Percentiles rank a stretch among this genome's conserved stretches.
Evolutionary conservation across 2,329 filamentous ascomycete genomes (phyloP).

Genomic region (Amauroascus verrucosus): DNA sequence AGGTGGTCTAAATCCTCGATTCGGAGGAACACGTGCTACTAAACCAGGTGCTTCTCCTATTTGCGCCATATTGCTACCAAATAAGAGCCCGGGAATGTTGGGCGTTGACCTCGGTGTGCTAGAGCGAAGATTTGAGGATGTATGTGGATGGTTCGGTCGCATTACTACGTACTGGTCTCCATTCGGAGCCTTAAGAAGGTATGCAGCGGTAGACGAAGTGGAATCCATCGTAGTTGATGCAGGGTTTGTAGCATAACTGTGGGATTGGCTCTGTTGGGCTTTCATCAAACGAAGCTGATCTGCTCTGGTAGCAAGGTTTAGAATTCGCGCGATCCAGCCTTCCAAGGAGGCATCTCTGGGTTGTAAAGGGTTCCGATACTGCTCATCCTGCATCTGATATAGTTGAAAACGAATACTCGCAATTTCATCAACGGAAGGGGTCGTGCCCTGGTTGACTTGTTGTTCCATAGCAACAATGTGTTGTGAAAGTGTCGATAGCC

Average conservation of each 20-base stretch:
- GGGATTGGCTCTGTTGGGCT: constrained; percentile 7
- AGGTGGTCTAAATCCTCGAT: constrained; percentile 7
- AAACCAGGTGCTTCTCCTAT: neutral
- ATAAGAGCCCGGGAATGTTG: neutral
- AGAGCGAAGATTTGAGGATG: neutral
- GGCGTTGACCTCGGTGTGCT: neutral
- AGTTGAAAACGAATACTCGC: constrained; percentile 25
- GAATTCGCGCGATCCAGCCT: constrained; percentile 24
- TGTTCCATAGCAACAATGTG: constrained; percentile 23
- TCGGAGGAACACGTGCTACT: neutral
- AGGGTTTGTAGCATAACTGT: neutral
- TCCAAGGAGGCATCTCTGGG: constrained; percentile 22
- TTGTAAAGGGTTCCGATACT: constrained; percentile 21
- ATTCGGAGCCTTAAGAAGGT: constrained; percentile 12
- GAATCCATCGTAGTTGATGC: neutral
- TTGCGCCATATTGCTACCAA: neutral
- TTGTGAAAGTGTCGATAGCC: neutral
- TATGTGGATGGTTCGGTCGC: neutral
- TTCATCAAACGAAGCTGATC: constrained; percentile 25
- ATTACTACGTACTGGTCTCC: constrained; percentile 6
- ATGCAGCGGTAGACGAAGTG: constrained; percentile 16
- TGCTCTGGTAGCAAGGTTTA: constrained; percentile 25
- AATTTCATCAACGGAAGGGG: constrained; percentile 26
- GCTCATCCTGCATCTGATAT: constrained; percentile 26
- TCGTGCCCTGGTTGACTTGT: constrained; percentile 22